Conservation (phyloP, 257 asterid species). For the Nicotiana knightiana region DNA sequence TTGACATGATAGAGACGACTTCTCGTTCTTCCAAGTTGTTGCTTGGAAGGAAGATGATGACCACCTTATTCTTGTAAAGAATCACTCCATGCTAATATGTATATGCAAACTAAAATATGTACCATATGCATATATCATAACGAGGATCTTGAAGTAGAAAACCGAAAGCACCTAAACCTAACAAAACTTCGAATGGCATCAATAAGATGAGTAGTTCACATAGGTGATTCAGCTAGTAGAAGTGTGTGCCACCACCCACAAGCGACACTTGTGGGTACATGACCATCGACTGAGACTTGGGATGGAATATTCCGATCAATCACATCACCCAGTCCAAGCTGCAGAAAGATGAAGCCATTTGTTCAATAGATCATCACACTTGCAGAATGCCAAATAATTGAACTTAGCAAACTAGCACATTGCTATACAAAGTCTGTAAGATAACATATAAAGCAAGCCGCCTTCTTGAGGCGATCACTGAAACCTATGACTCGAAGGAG, state of each 20-base stretch:
- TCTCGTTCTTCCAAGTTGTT: not conserved
- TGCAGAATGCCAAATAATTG: not conserved
- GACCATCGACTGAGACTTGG: slow-evolving; percentile 53
- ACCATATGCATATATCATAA: not conserved
- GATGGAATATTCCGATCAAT: slow-evolving; percentile 77
- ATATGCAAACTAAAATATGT: not conserved
- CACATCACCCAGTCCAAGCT: slow-evolving; percentile 95
- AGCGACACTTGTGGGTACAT: slow-evolving; percentile 49
- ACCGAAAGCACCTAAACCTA: slow-evolving; percentile 40
- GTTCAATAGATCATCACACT: not conserved
- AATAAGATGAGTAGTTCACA: slow-evolving; percentile 25
- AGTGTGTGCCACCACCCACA: slow-evolving; percentile 99
- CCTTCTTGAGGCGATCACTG: too few species aligned
- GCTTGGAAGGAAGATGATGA: not conserved
- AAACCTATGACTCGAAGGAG: not conserved
- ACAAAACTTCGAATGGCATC: slow-evolving; percentile 44
- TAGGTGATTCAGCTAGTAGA: slow-evolving; percentile 57
- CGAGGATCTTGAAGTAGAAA: not conserved
- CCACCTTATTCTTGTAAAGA: slow-evolving; percentile 4
- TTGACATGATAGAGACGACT: not conserved
- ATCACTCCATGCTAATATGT: not conserved
- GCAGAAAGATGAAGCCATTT: slow-evolving; percentile 10
- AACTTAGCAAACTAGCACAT: not conserved
- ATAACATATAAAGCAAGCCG: not conserved
- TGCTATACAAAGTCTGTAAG: not conserved